A percentile compares a stretch with the other conserved stretches of the same genome.
Conservation (phyloP, 331 rosid genomes). For the Malus hybrid region DNA sequence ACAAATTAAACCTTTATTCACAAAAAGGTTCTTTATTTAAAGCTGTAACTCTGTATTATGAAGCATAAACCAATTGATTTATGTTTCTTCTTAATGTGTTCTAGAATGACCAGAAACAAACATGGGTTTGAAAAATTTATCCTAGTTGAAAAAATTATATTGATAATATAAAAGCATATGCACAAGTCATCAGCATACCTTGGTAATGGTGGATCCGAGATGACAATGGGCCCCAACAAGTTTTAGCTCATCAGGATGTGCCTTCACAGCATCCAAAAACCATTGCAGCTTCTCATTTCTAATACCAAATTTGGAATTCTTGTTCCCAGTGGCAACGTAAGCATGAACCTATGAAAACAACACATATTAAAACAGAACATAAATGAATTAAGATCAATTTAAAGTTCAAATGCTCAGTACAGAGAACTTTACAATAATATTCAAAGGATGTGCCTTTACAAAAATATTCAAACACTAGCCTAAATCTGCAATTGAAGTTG, state of each 20-base stretch:
- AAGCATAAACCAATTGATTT: neutral
- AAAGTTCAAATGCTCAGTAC: neutral
- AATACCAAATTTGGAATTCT: constrained; percentile 91
- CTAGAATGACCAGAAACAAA: neutral
- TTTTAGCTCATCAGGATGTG: constrained; percentile 66
- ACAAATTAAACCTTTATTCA: neutral
- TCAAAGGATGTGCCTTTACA: neutral
- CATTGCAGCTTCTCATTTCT: constrained; percentile 96
- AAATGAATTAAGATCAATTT: neutral
- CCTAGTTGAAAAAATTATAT: neutral
- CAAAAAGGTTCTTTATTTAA: neutral
- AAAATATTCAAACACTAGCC: neutral
- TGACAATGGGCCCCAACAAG: constrained; percentile 98
- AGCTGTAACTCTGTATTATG: neutral
- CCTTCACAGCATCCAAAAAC: constrained; percentile 86
- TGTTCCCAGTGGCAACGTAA: constrained; percentile 89
- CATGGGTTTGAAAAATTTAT: neutral
- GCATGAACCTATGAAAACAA: constrained; percentile 68
- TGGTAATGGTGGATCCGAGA: constrained; percentile 95
- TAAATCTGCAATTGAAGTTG: neutral
- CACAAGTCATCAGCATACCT: constrained; percentile 32
- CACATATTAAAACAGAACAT: neutral
- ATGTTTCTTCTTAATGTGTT: neutral
- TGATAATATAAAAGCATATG: neutral
- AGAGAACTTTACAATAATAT: neutral